phyloP scores from a whole-genome alignment of 257 asterid genomes.

The Cruciata laevipes region DNA sequence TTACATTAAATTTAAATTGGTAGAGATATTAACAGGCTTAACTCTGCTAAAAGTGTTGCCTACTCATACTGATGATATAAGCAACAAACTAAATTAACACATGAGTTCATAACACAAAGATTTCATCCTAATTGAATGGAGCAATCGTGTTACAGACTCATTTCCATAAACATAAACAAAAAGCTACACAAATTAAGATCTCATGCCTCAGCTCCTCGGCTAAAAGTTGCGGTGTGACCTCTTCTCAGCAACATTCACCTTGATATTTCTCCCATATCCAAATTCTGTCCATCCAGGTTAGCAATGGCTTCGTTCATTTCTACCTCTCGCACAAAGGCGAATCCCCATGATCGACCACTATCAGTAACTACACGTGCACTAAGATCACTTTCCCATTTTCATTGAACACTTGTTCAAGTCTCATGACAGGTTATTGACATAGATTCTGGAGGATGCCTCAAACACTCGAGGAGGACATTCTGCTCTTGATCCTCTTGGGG shows the following conservation, averaged over 20 bases:
- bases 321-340: slow-evolving; percentile 82
- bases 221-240: no score
- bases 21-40: no score
- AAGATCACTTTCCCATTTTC: slow-evolving; percentile 76
- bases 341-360: slow-evolving; percentile 81
- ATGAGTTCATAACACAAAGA: neutral
- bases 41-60: neutral
- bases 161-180: no score
- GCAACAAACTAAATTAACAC: neutral
- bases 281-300: slow-evolving; percentile 76
- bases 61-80: neutral
- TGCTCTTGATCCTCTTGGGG: slow-evolving; percentile 69
- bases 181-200: no score
- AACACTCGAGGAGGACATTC: slow-evolving; percentile 57
- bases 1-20: no score
- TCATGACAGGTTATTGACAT: slow-evolving; percentile 92
- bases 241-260: no score
- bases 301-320: slow-evolving; percentile 86
- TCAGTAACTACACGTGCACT: slow-evolving; percentile 73
- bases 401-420: slow-evolving; percentile 68
- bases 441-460: slow-evolving; percentile 52
- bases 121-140: slow-evolving; percentile 3
- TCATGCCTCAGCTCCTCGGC: no score
- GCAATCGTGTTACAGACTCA: neutral
- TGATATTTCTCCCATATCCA: slow-evolving; percentile 70